Evolutionary conservation across 2,329 filamentous ascomycete species (phyloP), one percentile per base, ranked within the genome.

Genomic region (Alternaria sp.): DNA sequence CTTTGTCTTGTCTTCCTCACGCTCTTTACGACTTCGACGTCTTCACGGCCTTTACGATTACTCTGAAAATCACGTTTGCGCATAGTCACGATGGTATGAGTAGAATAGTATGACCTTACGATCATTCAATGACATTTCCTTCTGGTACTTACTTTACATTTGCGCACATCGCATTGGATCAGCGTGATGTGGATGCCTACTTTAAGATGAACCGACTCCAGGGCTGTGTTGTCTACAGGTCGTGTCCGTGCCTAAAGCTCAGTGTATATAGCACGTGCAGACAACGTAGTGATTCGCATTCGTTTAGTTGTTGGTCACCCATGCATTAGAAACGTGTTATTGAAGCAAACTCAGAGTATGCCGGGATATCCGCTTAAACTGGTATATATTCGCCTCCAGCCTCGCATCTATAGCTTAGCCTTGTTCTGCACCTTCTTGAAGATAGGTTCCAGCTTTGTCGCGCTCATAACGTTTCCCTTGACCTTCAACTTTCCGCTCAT

Each of bases 401-500:
- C 25, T 18, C 20, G 20, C 25, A 61, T 60, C 63, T 79, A 80
- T 70, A 81, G 71, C 78, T 81, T 81, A 23, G 77, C 72, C 60
- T 70, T 66, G 18, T 67, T 71, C 71, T 77, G 73, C 46, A 75
- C 77, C 73, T 78, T 79, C 75, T 79, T 80, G n/a, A 80, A 47
- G 37, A 98, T 91, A 44, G 93, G 92, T 83, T 97, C 94, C 83
- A 97, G 89, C 89, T 96, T 97, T 64, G 94, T 97, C 41, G 96
- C 92, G 88, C 97, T 97, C 95, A 98, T 98, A 65, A 98, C 89
- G 81, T 98, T 94, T 68, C 96, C 96, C 89, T 94, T 96, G 80
- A 98, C 89, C 92, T 98, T 99, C 78, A 99, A 87, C 87, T 97
- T 97, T 75, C 96, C 96, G n/a, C 88, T 88, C 95, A 99, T 98